These are phyloP conservation scores for Microsporum canis DNA, from an alignment of 2,329 filamentous ascomycete genomes.

Conservation along the genomic window DNA sequence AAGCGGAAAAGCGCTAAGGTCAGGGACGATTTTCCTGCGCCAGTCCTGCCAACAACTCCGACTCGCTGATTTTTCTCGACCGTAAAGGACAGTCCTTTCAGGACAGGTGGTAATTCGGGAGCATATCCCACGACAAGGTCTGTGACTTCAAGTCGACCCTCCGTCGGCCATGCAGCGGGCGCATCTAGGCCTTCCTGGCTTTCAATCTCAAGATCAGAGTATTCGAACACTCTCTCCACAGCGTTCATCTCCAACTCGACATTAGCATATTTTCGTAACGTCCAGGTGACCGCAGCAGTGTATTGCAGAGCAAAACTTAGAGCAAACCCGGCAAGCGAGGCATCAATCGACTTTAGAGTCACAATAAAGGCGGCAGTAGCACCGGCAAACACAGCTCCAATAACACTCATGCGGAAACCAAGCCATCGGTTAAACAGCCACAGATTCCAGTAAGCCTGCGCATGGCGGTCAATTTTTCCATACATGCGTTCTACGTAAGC, in stretches of 20 bases:
- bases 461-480: constrained; percentile 55
- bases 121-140: constrained; percentile 64
- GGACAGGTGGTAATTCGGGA: constrained; percentile 55
- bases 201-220: constrained; percentile 57
- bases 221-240: constrained; percentile 64
- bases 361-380: constrained; percentile 56
- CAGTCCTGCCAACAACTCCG: constrained; percentile 67
- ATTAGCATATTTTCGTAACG: constrained; percentile 56
- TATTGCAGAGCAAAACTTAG: constrained; percentile 64
- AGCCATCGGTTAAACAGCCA: constrained; percentile 71
- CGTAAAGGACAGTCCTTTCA: constrained; percentile 57
- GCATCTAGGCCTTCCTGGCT: constrained; percentile 49
- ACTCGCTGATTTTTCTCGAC: constrained; percentile 58
- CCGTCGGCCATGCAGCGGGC: constrained; percentile 62
- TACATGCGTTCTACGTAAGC: constrained; percentile 62
- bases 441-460: constrained; percentile 53
- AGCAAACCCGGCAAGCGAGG: constrained; percentile 63
- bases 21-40: constrained; percentile 65
- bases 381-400: constrained; percentile 58
- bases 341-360: constrained; percentile 49
- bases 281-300: constrained; percentile 51
- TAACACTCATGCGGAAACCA: constrained; percentile 56
- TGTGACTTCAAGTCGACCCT: constrained; percentile 61
- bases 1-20: constrained; percentile 69
- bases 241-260: constrained; percentile 71